These are phyloP conservation scores for Malassezia brasiliensis DNA, from an alignment of 1,284 basidiomycete species.

Conservation along the genomic window DNA sequence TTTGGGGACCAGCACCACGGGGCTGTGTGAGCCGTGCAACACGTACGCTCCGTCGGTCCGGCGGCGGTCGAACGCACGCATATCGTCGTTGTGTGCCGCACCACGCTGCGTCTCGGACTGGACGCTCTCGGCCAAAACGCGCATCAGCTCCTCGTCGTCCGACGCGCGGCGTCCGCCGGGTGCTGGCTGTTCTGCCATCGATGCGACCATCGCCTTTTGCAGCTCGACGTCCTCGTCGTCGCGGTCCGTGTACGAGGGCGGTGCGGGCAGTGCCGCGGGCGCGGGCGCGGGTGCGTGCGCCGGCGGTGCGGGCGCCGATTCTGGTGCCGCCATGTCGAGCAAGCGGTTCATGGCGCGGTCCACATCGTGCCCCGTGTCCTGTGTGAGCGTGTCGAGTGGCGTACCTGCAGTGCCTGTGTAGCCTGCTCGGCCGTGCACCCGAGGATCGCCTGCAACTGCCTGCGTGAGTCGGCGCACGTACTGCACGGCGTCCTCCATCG, in stretches of 20 bases:
- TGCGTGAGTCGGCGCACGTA: slow-evolving; percentile 6
- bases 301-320: background rate
- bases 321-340: background rate
- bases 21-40: background rate
- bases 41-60: slow-evolving; percentile 1
- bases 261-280: background rate
- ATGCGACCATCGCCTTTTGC: slow-evolving; percentile 14
- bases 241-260: background rate
- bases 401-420: background rate
- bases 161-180: background rate
- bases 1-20: slow-evolving; percentile 9
- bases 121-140: slow-evolving; percentile 15
- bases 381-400: background rate
- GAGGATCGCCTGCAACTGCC: slow-evolving; percentile 10
- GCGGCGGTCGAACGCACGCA: background rate
- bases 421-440: slow-evolving; percentile 13
- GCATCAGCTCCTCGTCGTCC: slow-evolving; percentile 16
- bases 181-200: slow-evolving; percentile 2
- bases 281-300: background rate
- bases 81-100: background rate
- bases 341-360: slow-evolving; percentile 16
- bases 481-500: slow-evolving; percentile 11
- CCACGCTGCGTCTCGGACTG: background rate
- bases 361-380: slow-evolving; percentile 4
- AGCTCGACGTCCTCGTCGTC: slow-evolving; percentile 11